Conservation (phyloP, 805 yeast species). For the Wickerhamiella cacticola region DNA sequence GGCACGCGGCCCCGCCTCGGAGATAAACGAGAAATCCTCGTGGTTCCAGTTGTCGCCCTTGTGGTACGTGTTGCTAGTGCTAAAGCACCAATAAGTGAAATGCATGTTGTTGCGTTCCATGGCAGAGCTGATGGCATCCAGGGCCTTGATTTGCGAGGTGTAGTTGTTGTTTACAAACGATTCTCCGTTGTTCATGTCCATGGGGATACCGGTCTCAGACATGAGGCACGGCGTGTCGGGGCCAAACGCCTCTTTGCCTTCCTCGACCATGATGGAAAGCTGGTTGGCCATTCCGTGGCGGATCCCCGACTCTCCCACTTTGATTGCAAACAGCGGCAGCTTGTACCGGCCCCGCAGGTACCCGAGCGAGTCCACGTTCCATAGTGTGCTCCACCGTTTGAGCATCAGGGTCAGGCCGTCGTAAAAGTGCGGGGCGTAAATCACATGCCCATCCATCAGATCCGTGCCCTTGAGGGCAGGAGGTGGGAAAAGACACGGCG, state of each 20-base stretch:
- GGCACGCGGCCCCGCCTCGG: slow-evolving; percentile 49
- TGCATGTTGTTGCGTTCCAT: slow-evolving; percentile 59
- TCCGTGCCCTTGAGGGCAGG: slow-evolving; percentile 47
- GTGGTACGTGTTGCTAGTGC: slow-evolving; percentile 53
- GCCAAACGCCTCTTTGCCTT: slow-evolving; percentile 50
- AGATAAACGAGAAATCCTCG: slow-evolving; percentile 82
- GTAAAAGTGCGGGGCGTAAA: slow-evolving; percentile 76
- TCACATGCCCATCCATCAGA: slow-evolving; percentile 49
- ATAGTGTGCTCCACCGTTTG: slow-evolving; percentile 67
- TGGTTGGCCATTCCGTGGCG: slow-evolving; percentile 60
- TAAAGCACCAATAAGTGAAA: slow-evolving; percentile 78
- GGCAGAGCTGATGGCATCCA: slow-evolving; percentile 69
- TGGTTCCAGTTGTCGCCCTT: slow-evolving; percentile 89
- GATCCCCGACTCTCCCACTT: slow-evolving; percentile 60
- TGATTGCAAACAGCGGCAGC: slow-evolving; percentile 57
- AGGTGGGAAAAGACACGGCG: slow-evolving; percentile 70
- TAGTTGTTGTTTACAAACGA: slow-evolving; percentile 55
- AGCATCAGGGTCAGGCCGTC: slow-evolving; percentile 88
- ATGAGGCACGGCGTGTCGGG: slow-evolving; percentile 52
- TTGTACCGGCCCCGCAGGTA: slow-evolving; percentile 61
- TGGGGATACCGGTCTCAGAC: slow-evolving; percentile 91
- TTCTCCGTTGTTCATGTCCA: slow-evolving; percentile 72
- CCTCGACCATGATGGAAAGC: slow-evolving; percentile 48
- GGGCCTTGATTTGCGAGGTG: slow-evolving; percentile 57
- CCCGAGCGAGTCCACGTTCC: slow-evolving; percentile 80